A percentile compares a stretch with the other conserved stretches of the same genome.
Evolutionary conservation across 73 alveolate species (phyloP).

Genomic region (Paramecium bursaria): DNA sequence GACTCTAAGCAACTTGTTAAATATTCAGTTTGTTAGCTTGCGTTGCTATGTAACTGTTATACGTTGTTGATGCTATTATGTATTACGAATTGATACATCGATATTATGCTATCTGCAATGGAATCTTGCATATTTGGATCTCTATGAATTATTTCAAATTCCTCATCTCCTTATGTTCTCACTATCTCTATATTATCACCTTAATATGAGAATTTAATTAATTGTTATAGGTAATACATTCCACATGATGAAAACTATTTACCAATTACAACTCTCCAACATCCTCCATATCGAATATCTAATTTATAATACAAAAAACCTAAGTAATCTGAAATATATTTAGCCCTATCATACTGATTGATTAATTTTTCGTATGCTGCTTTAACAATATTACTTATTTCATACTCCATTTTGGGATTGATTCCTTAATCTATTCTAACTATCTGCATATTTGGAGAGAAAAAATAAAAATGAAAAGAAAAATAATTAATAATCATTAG

Average conservation of each 20-base stretch:
- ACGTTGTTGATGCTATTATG: slow-evolving; percentile 17
- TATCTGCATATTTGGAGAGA: slow-evolving; percentile 15
- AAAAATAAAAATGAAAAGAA: neutral
- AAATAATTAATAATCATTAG: neutral
- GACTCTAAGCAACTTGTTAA: slow-evolving; percentile 22
- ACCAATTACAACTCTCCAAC: slow-evolving; percentile 61
- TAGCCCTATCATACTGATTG: slow-evolving; percentile 22
- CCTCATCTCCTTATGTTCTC: slow-evolving; percentile 56
- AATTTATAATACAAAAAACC: no score
- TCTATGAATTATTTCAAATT: slow-evolving; percentile 45
- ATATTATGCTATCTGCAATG: slow-evolving; percentile 3
- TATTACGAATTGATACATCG: neutral
- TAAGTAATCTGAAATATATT: slow-evolving; percentile 54
- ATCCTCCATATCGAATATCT: slow-evolving; percentile 50
- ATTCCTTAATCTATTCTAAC: slow-evolving; percentile 12
- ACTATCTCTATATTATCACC: slow-evolving; percentile 51
- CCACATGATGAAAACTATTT: slow-evolving; percentile 42
- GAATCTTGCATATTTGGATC: slow-evolving; percentile 28
- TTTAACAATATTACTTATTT: slow-evolving; percentile 38
- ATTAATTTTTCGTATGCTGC: slow-evolving; percentile 47
- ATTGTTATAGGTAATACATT: slow-evolving; percentile 25
- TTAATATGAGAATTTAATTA: slow-evolving; percentile 12
- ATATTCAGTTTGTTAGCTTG: slow-evolving; percentile 1
- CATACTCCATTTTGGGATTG: slow-evolving; percentile 38
- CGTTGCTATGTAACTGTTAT: neutral